phyloP scores from a whole-genome alignment of 1,284 basidiomycete species.

The Pyrrhoderma noxium region DNA sequence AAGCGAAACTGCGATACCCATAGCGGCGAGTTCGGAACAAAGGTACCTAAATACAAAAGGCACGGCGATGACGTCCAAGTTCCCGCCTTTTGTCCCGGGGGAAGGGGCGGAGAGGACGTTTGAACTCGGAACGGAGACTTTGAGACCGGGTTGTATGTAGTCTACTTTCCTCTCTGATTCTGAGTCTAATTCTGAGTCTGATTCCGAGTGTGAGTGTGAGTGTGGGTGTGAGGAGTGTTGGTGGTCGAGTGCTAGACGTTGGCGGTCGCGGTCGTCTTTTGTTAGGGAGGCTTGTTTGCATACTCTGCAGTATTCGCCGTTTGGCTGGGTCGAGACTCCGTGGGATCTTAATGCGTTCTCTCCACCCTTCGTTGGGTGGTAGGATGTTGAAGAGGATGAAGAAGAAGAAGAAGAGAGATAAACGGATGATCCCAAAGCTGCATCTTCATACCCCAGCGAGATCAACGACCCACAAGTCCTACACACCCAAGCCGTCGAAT shows the following conservation, averaged over 20 bases:
- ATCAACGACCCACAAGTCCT: slow-evolving; percentile 93
- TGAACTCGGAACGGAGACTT: slow-evolving; percentile 54
- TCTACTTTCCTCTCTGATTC: slow-evolving; percentile 29
- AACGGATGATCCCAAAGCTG: slow-evolving; percentile 44
- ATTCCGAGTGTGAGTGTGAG: too few relatives aligned
- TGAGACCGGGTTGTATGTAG: slow-evolving; percentile 39
- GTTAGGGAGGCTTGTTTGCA: slow-evolving; percentile 69
- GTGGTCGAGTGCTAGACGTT: too few relatives aligned
- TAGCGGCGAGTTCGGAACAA: slow-evolving; percentile 77
- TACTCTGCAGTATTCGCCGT: slow-evolving; percentile 88
- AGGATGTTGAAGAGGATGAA: too few relatives aligned
- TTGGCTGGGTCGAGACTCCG: slow-evolving; percentile 42
- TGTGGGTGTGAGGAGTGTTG: too few relatives aligned
- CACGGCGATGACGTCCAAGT: slow-evolving; percentile 90
- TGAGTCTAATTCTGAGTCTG: slow-evolving; percentile 25
- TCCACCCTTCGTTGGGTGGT: too few relatives aligned
- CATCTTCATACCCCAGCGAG: slow-evolving; percentile 88
- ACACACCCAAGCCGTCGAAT: slow-evolving; percentile 98
- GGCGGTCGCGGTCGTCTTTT: slow-evolving; percentile 50
- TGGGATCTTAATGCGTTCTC: too few relatives aligned
- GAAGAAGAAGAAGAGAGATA: too few relatives aligned
- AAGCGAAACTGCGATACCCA: slow-evolving; percentile 79
- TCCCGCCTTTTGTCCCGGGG: slow-evolving; percentile 54
- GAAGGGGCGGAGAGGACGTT: too few relatives aligned
- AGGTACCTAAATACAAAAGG: slow-evolving; percentile 93